Evolutionary conservation across 2,329 filamentous ascomycete genomes (phyloP), one percentile per base, ranked within the genome.

Genomic region (Chaetomiaceae sp.): DNA sequence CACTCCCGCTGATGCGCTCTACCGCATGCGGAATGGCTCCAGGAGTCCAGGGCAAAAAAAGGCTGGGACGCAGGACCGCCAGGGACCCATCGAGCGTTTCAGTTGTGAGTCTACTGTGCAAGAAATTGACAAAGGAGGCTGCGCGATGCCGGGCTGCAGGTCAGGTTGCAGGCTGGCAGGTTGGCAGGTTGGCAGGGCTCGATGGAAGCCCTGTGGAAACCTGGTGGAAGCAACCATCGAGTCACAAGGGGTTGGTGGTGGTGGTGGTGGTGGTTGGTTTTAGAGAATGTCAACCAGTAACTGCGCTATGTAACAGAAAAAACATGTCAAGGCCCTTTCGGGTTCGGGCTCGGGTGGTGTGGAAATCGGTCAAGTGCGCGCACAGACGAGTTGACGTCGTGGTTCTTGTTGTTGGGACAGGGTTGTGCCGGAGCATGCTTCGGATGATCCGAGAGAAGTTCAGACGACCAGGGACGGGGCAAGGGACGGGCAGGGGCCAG

Each of bases 371-470:
- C 17, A 19, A 19, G 7, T 10, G 37, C 31, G 37, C 48, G 48
- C 48, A 51, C 48, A 37, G 48, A 51, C 48, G 10, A 39, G 7
- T 38, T 44, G 48, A 34, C 35, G 35, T 43, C 17, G 14, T 41
- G 12, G 6, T 27, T 27, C n/a, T n/a, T n/a, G n/a, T n/a, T n/a
- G n/a, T 27, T 6, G 25, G 6, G 25, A 6, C 25, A 27, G 25
- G 25, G 6, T 27, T 27, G 25, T 20, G 34, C 10, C 19, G 23
- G 25, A n/a, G 27, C 41, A 23, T 23, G 27, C 46, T 31, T 53
- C 49, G 48, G 47, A 35, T 47, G 54, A 58, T 40, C 53, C 30
- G 35, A 50, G 44, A 50, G 44, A 37, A 37, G 23, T 17, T 34
- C 48, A 38, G 34, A 44, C 8, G 19, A 41, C 38, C 41, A 46